Percentiles rank a stretch among this genome's conserved stretches.
phyloP scores from a whole-genome alignment of 1,284 basidiomycete genomes.

The Athelia sp. region DNA sequence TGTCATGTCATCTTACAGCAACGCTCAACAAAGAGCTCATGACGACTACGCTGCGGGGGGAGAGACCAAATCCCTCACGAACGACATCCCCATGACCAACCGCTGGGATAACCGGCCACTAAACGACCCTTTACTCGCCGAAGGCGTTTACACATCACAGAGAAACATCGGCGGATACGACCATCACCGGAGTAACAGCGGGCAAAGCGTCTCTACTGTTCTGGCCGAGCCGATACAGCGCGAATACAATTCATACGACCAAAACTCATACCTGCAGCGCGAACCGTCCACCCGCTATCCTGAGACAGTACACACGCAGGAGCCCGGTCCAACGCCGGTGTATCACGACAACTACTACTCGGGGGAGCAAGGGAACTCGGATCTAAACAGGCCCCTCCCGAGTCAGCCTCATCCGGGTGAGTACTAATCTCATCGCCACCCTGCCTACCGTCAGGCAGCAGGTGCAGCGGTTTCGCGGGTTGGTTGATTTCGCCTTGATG shows the following conservation, averaged over 20 bases:
- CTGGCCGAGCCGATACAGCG: conserved; percentile 36
- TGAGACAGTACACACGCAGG: conserved; percentile 35
- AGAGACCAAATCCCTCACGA: conserved; percentile 57
- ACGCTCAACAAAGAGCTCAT: conserved; percentile 74
- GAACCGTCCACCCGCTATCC: conserved; percentile 14
- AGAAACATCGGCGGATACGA: conserved; percentile 22
- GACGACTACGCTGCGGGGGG: conserved; percentile 75
- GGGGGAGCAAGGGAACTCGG: conserved; percentile 15
- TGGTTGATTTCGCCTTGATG: conserved; percentile 10
- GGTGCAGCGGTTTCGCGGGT: conserved; percentile 18
- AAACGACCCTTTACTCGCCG: conserved; percentile 28
- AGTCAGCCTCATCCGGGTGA: conserved; percentile 48
- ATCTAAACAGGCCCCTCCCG: conserved; percentile 33
- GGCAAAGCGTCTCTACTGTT: conserved; percentile 51
- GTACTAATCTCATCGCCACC: conserved; percentile 22
- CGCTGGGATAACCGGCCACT: conserved; percentile 67
- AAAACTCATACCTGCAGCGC: conserved; percentile 7
- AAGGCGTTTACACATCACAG: background rate
- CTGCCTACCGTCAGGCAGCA: conserved; percentile 8
- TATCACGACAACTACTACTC: conserved; percentile 29
- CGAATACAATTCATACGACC: conserved; percentile 17
- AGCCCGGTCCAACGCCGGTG: conserved; percentile 38
- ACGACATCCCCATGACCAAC: conserved; percentile 60
- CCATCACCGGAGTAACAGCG: conserved; percentile 50
- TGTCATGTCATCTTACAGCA: conserved; percentile 69